Conservation (phyloP, 1,284 basidiomycete species). For the Peniophora sp. region DNA sequence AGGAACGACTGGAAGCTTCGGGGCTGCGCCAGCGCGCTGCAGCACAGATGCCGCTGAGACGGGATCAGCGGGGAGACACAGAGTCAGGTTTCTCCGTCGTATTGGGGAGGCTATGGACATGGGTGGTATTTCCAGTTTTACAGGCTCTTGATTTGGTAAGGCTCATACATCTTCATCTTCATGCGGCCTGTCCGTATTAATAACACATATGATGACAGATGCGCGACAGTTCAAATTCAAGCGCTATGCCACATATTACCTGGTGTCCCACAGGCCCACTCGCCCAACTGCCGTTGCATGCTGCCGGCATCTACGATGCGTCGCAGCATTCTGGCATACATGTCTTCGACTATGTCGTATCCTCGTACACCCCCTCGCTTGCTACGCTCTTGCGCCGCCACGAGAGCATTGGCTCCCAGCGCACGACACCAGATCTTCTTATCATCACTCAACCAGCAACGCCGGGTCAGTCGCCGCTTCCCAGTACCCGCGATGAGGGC, state of each 20-base stretch:
- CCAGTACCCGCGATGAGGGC: background rate
- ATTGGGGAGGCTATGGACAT: background rate
- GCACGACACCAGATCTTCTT: background rate
- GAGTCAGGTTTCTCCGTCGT: background rate
- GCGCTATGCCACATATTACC: slow-evolving; percentile 9
- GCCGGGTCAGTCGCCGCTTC: background rate
- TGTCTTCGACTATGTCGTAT: slow-evolving; percentile 11
- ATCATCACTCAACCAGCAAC: background rate
- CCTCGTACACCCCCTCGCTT: slow-evolving; percentile 17
- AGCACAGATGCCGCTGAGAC: background rate
- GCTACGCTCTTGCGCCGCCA: background rate
- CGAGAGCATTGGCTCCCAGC: background rate
- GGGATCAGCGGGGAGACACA: background rate
- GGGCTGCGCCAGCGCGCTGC: background rate
- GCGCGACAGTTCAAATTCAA: background rate
- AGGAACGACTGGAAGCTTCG: background rate
- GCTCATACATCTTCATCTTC: background rate
- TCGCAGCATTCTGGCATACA: background rate
- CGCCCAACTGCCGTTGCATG: slow-evolving; percentile 15
- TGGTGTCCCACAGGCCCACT: slow-evolving; percentile 17
- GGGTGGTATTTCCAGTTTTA: background rate
- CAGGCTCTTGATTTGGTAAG: background rate
- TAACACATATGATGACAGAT: background rate
- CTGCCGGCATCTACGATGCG: slow-evolving; percentile 11
- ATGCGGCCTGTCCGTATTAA: background rate